Evolutionary conservation across 2,329 filamentous ascomycete species (phyloP).

Genomic region (Fusarium succisae): DNA sequence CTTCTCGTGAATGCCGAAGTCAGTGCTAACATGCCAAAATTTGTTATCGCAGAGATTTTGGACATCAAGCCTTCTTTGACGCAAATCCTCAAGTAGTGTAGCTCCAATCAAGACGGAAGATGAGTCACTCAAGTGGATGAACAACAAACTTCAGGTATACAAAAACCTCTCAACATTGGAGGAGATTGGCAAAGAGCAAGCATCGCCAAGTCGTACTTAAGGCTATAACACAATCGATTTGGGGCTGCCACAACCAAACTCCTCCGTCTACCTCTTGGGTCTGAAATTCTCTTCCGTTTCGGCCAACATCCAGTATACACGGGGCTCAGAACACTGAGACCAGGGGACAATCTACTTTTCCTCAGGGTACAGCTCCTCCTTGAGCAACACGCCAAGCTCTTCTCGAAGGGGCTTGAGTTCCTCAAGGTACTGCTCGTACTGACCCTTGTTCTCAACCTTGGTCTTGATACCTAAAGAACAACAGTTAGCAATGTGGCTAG

Average conservation of each 20-base stretch:
- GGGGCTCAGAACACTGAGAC: conserved; percentile 33
- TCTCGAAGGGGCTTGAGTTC: conserved; percentile 92
- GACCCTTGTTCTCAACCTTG: conserved; percentile 98
- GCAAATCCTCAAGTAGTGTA: background rate
- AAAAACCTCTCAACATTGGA: conserved; percentile 34
- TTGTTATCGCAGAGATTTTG: background rate
- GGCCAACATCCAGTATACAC: conserved; percentile 51
- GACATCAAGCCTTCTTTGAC: background rate
- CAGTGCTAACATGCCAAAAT: background rate
- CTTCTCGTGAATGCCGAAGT: background rate
- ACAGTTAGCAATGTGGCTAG: conserved; percentile 26
- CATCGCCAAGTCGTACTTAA: conserved; percentile 36
- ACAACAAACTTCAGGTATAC: conserved; percentile 20
- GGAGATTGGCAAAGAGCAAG: conserved; percentile 35
- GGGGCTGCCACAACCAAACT: conserved; percentile 45
- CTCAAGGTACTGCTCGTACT: conserved; percentile 96
- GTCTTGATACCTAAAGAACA: conserved; percentile 84
- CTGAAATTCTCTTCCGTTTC: conserved; percentile 40
- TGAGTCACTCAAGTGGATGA: conserved; percentile 5
- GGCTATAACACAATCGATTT: conserved; percentile 48
- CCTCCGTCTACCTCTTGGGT: conserved; percentile 44
- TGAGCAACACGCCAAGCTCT: conserved; percentile 90
- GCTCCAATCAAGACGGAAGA: background rate
- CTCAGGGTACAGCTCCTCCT: conserved; percentile 91
- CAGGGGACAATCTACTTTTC: conserved; percentile 52